Conservation (phyloP, 305 asterid species). For the Andrographis paniculata region DNA sequence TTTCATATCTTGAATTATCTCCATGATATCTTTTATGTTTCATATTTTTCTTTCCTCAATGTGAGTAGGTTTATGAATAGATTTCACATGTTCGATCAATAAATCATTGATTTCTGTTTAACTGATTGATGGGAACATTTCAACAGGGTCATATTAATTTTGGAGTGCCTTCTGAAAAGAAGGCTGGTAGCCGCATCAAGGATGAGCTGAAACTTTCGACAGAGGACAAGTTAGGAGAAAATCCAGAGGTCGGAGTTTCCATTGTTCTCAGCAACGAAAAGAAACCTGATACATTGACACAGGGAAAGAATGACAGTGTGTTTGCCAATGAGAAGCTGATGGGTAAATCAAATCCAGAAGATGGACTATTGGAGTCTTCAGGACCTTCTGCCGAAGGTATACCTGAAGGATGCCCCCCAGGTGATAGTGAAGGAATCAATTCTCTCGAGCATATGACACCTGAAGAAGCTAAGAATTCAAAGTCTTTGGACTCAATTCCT, state of each 20-base stretch:
- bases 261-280: slow-evolving; percentile 50
- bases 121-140: slow-evolving; percentile 15
- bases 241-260: slow-evolving; percentile 68
- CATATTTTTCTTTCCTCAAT: no score
- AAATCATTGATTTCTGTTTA: background rate
- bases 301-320: slow-evolving; percentile 31
- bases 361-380: slow-evolving; percentile 24
- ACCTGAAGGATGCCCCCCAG: slow-evolving; percentile 22
- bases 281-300: slow-evolving; percentile 28
- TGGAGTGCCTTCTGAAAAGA: slow-evolving; percentile 79
- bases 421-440: slow-evolving; percentile 31
- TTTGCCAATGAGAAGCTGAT: slow-evolving; percentile 33
- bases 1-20: no score
- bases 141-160: slow-evolving; percentile 86
- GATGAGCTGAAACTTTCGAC: slow-evolving; percentile 47
- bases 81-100: background rate
- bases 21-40: no score
- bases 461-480: slow-evolving; percentile 24
- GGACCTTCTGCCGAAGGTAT: slow-evolving; percentile 32
- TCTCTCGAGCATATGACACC: slow-evolving; percentile 26
- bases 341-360: slow-evolving; percentile 23
- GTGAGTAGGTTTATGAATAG: no score
- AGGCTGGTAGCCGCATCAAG: slow-evolving; percentile 36
- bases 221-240: slow-evolving; percentile 46
- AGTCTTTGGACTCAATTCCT: slow-evolving; percentile 23